Conservation (phyloP, 768 basidiomycete genomes). For the Pulveroboletus ravenelii region DNA sequence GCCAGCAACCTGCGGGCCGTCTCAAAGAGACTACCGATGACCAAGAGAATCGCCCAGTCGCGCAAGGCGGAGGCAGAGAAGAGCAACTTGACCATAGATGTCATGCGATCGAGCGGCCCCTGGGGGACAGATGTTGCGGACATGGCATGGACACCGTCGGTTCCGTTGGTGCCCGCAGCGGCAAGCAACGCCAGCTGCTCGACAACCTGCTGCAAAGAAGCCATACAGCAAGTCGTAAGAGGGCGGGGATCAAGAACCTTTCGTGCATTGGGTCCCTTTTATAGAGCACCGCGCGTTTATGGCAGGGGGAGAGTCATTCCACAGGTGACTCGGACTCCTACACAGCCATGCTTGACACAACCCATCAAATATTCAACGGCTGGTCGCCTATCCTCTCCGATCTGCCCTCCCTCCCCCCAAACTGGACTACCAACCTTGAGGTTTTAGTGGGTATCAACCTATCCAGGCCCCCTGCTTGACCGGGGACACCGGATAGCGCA, state of each 20-base stretch:
- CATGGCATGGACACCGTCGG: slow-evolving; percentile 13
- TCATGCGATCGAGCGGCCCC: slow-evolving; percentile 24
- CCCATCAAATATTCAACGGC: too few species aligned
- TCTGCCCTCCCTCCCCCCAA: too few species aligned
- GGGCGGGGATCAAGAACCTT: background rate
- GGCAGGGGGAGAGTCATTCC: background rate
- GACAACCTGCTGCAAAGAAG: slow-evolving; percentile 27
- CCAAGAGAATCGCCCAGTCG: slow-evolving; percentile 61
- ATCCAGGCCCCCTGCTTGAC: too few species aligned
- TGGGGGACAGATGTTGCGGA: slow-evolving; percentile 4
- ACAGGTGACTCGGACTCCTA: slow-evolving; percentile 9
- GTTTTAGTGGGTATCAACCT: too few species aligned
- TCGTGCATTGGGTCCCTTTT: background rate
- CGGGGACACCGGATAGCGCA: too few species aligned
- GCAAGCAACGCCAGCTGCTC: slow-evolving; percentile 26
- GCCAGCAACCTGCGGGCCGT: slow-evolving; percentile 46
- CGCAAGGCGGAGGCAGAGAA: slow-evolving; percentile 51
- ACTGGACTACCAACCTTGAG: too few species aligned
- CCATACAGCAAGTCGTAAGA: slow-evolving; percentile 9
- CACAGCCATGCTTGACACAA: slow-evolving; percentile 5
- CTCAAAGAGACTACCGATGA: slow-evolving; percentile 61
- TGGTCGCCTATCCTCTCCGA: too few species aligned
- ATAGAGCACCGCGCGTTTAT: slow-evolving; percentile 7
- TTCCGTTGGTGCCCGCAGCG: slow-evolving; percentile 11
- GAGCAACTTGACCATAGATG: slow-evolving; percentile 40